Evolutionary conservation across 2,329 filamentous ascomycete species (phyloP), one percentile per base, ranked within the genome.

Genomic region (Sporothrix euskadiensis): DNA sequence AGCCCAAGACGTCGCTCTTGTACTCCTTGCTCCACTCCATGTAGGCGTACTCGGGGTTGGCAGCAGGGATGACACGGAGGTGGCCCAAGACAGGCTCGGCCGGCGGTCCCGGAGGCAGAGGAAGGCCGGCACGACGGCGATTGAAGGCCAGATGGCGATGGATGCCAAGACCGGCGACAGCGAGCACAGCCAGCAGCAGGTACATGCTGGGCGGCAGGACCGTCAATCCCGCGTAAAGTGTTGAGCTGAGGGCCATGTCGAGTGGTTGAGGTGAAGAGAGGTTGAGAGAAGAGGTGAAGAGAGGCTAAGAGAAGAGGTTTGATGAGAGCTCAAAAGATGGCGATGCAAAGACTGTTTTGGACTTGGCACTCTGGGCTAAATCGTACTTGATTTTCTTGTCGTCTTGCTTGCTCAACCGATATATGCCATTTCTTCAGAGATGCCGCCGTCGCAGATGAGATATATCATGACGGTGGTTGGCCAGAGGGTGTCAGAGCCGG

Each of bases 1-100:
- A 78, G 70, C 80, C 44, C 19, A 75, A 71, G 32, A 82, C 73
- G 26, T 82, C 75, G 73, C 79, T 76, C 49, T 74, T 74, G 66
- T 77, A 77, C 22, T 75, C 71, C 65, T 76, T 74, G 74, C 73
- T 74, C 78, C 77, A 78, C 10, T 68, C 49, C 59, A 59, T 71
- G 49, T 75, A 76, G 3, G 74, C 66, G 26, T 74, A 75, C 30
- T 75, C 74, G 5, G 75, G 74, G 66, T 76, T 75, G 47, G 75
- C 65, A 2, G 75, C 39, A 12, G 77, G 77, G 52, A 78, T 76
- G 2, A 75, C 73, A 16, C 75, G 75, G 30, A 78, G 72, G 68
- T 78, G 77, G 66, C 77, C 77, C 3, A 78, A 54, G 10, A 78
- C 12, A 0, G 75, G 74, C 69, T 77, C 75, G 32, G 71, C 75